Conservation (phyloP, 1,139 yeast species). For the Taiozyma sp. region DNA sequence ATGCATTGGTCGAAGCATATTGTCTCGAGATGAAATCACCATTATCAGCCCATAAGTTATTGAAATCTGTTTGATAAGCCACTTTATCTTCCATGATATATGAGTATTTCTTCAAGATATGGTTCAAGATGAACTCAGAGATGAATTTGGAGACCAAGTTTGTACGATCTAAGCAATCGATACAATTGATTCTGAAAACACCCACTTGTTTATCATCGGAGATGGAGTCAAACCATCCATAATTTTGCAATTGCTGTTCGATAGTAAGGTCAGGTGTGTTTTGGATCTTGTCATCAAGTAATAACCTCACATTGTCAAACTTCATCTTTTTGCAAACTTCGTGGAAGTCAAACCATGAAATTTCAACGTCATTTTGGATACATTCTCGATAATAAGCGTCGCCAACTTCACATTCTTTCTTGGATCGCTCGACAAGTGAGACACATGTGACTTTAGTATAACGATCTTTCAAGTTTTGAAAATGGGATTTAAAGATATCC, state of each 20-base stretch:
- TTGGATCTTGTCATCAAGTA: conserved; percentile 23
- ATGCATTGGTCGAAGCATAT: conserved; percentile 39
- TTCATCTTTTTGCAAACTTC: conserved; percentile 34
- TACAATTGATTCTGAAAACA: conserved; percentile 35
- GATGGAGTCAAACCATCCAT: conserved; percentile 30
- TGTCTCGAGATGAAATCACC: conserved; percentile 40
- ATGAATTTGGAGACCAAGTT: conserved; percentile 35
- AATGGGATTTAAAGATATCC: conserved; percentile 28
- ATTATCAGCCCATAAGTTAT: conserved; percentile 40
- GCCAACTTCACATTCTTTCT: conserved; percentile 33
- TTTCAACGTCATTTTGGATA: conserved; percentile 17
- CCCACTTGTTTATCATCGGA: conserved; percentile 28
- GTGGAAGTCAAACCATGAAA: conserved; percentile 43
- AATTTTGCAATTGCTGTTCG: conserved; percentile 14
- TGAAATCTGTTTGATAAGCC: conserved; percentile 22
- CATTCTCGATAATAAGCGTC: conserved; percentile 26
- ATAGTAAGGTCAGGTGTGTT: conserved; percentile 19
- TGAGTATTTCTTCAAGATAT: conserved; percentile 24
- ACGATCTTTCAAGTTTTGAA: conserved; percentile 22
- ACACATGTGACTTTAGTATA: conserved; percentile 29
- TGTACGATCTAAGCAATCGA: conserved; percentile 41
- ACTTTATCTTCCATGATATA: conserved; percentile 14
- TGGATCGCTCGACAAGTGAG: conserved; percentile 33
- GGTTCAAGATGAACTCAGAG: conserved; percentile 26
- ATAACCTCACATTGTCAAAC: conserved; percentile 29